A percentile compares a stretch with the other conserved stretches of the same genome.
These are phyloP conservation scores for Russula earlei DNA, from an alignment of 768 basidiomycete genomes.

Conservation along the genomic window DNA sequence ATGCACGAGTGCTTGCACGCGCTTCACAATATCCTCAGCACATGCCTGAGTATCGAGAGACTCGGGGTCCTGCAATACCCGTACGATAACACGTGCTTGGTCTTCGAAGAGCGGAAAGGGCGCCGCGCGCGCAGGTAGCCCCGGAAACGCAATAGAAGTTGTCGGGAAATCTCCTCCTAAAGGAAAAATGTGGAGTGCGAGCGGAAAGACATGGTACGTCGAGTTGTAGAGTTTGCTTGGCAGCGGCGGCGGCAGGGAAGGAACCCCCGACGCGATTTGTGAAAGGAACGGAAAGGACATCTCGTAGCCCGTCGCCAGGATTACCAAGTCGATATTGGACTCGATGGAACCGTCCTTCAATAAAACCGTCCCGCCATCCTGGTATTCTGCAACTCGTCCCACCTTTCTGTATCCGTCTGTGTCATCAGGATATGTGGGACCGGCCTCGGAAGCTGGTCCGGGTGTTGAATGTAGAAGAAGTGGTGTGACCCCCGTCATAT, in stretches of 20 bases:
- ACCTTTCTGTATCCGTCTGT: constrained; percentile 19
- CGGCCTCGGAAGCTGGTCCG: constrained; percentile 27
- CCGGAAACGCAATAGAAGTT: constrained; percentile 53
- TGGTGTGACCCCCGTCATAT: constrained; percentile 37
- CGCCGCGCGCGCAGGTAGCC: constrained; percentile 46
- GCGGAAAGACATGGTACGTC: constrained; percentile 56
- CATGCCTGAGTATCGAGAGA: constrained; percentile 42
- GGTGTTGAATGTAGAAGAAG: constrained; percentile 50
- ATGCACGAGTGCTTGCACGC: constrained; percentile 18
- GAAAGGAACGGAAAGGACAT: constrained; percentile 55
- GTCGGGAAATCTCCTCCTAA: constrained; percentile 38
- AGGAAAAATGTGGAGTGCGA: constrained; percentile 63
- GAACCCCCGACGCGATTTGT: constrained; percentile 29
- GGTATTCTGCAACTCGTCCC: constrained; percentile 36
- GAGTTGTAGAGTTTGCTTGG: constrained; percentile 52
- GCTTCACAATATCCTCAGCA: constrained; percentile 38
- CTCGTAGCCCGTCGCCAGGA: constrained; percentile 73
- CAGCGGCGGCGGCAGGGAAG: constrained; percentile 40
- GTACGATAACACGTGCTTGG: constrained; percentile 57
- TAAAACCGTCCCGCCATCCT: constrained; percentile 35
- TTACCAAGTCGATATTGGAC: constrained; percentile 46
- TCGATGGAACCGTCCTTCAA: constrained; percentile 55
- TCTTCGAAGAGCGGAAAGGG: constrained; percentile 76
- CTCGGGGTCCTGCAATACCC: constrained; percentile 43
- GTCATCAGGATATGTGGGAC: constrained; percentile 19